Base-by-base conservation (phyloP, 345 rosid genomes). In the Moringa oleifera region DNA sequence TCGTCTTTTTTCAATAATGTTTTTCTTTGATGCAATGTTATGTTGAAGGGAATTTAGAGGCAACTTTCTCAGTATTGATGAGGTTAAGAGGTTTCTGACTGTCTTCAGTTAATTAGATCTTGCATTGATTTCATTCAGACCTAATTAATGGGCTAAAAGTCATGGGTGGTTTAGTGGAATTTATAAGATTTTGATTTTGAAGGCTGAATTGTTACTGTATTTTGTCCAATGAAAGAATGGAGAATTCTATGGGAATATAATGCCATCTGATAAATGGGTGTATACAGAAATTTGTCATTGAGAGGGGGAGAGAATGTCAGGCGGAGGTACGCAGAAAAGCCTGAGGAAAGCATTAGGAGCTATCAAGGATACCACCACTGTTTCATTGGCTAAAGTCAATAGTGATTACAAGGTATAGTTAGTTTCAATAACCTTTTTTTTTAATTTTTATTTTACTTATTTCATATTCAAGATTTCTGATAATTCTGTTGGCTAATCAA, bases 341-440 rank as follows among this genome's bases (percentile, higher is more conserved):
- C 77, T 94, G 59, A 80, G 99, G 71, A 94, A 88, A 81, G 96
- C 94, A 61, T 84, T 94, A 6, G 99, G 99, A 69, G 96, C 97
- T 65, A 71, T 94, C 71, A 94, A 94, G 82, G 99, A 94, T 68
- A 77, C 95, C 51, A 90, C 99, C 66, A 90, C 99, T 20, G 97
- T 94, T 79, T 88, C 97, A 54, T 85, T 94, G 83, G 99, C 97
- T 51, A 94, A 90, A 79, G 97, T 94, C 72, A 90, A 90, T 64
- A 94, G 99, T 63, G 97, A 82, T 65, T 90, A 90, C 68, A 94
- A 94, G 99, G 99, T 93, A 63, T 67, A 18, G 62, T 56, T 18
- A 55, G 47, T 41, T 41, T 4, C 12, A 41, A 24, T n/a, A n/a
- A n/a, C n/a, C n/a, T n/a, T n/a, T n/a, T n/a, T n/a, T n/a, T n/a